A percentile compares a stretch with the other conserved stretches of the same genome.
Evolutionary conservation across 352 stramenopile species (phyloP).

Genomic region (Phytophthora constricta): DNA sequence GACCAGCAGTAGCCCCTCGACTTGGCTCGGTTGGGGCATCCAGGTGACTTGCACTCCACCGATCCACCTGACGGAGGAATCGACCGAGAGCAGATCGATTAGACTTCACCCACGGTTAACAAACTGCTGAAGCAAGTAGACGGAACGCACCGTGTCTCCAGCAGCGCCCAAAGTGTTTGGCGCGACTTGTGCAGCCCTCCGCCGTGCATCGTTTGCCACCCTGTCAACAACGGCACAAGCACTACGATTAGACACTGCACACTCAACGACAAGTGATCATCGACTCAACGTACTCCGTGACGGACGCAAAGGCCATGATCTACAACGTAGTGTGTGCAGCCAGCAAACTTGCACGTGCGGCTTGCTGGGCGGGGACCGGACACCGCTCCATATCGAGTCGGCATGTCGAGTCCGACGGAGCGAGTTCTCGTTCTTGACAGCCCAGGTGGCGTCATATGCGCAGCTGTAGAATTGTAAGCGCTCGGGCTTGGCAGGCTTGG

Average conservation of each 20-base stretch:
- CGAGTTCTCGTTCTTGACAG: slow-evolving; percentile 13
- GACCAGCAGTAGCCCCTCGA: slow-evolving; percentile 83
- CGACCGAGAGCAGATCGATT: neutral
- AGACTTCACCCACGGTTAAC: too few species aligned
- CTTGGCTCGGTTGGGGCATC: slow-evolving; percentile 78
- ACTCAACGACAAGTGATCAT: neutral
- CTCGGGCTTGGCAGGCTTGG: slow-evolving; percentile 2
- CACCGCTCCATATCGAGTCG: slow-evolving; percentile 2
- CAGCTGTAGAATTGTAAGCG: neutral
- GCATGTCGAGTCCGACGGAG: slow-evolving; percentile 8
- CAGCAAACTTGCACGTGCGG: slow-evolving; percentile 64
- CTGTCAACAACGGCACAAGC: slow-evolving; percentile 20
- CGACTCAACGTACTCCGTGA: slow-evolving; percentile 48
- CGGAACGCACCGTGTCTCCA: slow-evolving; percentile 61
- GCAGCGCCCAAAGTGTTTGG: slow-evolving; percentile 71
- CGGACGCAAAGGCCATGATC: slow-evolving; percentile 70
- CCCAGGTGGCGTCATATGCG: slow-evolving; percentile 24
- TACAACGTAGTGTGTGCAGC: slow-evolving; percentile 75
- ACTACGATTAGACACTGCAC: neutral
- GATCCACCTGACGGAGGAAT: slow-evolving; percentile 43
- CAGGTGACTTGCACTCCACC: slow-evolving; percentile 64
- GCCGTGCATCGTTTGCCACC: slow-evolving; percentile 64
- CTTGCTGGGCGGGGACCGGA: slow-evolving; percentile 39
- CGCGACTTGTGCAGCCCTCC: slow-evolving; percentile 64
- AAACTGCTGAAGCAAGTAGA: too few species aligned